Conservation (phyloP, 306 rosid genomes). For the Gynostemma pentaphyllum region DNA sequence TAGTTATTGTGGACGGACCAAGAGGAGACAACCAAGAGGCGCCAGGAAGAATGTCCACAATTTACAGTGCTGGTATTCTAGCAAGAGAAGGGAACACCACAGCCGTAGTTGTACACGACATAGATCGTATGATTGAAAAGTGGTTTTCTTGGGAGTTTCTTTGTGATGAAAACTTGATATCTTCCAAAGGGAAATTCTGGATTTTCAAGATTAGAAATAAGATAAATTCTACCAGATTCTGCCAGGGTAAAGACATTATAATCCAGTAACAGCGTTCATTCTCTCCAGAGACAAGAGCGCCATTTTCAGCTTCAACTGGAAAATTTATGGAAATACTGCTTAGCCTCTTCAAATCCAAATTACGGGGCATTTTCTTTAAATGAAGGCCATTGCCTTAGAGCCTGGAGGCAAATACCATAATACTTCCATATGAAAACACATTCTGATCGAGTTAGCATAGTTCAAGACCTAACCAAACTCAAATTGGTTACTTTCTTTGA, state of each 20-base stretch:
- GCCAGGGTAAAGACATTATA: conserved; percentile 22
- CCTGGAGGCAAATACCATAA: background rate
- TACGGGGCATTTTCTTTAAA: background rate
- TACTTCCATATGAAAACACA: background rate
- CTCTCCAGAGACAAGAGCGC: background rate
- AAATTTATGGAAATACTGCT: background rate
- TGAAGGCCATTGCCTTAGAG: no score
- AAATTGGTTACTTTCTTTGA: background rate
- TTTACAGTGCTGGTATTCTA: conserved; percentile 55
- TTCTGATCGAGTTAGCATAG: no score
- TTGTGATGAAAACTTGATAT: conserved; percentile 67
- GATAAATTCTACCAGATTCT: conserved; percentile 47
- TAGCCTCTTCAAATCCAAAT: background rate
- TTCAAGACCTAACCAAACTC: background rate
- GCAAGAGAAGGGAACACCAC: conserved; percentile 61
- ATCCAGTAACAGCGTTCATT: conserved; percentile 16
- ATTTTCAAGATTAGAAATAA: conserved; percentile 51
- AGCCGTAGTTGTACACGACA: conserved; percentile 61
- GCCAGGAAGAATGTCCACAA: conserved; percentile 73
- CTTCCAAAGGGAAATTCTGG: conserved; percentile 77
- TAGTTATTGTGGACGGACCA: conserved; percentile 79
- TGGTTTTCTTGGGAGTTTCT: conserved; percentile 96
- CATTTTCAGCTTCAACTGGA: background rate
- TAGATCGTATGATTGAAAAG: conserved; percentile 65
- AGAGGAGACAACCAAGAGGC: conserved; percentile 48